A percentile compares a stretch with the other conserved stretches of the same genome.
Evolutionary conservation across 176 grass and related monocot genomes (phyloP).

Genomic region (Triticum aestivum): DNA sequence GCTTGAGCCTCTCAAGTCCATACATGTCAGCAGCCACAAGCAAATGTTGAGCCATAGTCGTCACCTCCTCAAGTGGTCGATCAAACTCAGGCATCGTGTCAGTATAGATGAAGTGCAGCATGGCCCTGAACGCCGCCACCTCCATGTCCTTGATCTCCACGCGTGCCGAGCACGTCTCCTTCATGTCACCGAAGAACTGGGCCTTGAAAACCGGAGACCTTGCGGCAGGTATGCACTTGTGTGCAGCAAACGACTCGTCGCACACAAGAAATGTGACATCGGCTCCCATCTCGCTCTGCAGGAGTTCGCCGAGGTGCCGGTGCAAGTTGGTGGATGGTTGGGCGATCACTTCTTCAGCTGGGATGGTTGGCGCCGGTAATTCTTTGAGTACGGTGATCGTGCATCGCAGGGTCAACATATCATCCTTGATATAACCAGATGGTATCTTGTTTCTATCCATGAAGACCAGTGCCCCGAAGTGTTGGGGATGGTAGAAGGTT

Average conservation of each 20-base stretch:
- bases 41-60: background rate
- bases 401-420: background rate
- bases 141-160: background rate
- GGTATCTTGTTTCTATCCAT: too few relatives aligned
- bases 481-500: background rate
- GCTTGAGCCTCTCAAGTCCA: conserved; percentile 41
- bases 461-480: too few relatives aligned
- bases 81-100: conserved; percentile 34
- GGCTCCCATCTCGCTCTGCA: background rate
- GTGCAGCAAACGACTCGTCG: background rate
- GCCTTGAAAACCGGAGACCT: background rate
- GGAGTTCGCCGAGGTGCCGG: background rate
- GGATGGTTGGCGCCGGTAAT: background rate
- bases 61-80: background rate
- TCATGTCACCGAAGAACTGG: background rate
- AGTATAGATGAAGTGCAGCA: conserved; percentile 47
- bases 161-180: background rate
- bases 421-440: background rate
- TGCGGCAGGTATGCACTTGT: background rate
- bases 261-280: background rate
- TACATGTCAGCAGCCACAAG: conserved; percentile 46
- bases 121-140: conserved; percentile 1
- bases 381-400: background rate
- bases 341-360: background rate
- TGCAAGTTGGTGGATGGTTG: background rate